Conservation (phyloP, 2,329 filamentous ascomycete genomes). For the Botrytis elliptica region DNA sequence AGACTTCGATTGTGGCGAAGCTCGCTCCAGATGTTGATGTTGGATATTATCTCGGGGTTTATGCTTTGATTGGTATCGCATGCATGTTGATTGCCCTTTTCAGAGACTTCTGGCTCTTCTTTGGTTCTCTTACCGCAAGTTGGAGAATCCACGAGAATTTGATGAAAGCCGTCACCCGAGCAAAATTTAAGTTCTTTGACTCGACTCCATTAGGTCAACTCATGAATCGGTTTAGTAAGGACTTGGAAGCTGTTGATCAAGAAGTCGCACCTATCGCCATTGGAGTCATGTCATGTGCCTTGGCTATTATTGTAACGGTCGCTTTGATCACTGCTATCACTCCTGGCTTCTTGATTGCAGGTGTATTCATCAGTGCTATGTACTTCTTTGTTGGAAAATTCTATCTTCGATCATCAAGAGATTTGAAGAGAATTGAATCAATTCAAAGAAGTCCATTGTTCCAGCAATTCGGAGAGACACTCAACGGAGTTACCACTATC, state of each 20-base stretch:
- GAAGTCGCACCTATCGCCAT: conserved; percentile 93
- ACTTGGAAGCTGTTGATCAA: conserved; percentile 91
- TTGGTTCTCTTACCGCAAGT: conserved; percentile 85
- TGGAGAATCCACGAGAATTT: conserved; percentile 77
- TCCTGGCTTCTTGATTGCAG: conserved; percentile 85
- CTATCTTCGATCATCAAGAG: conserved; percentile 89
- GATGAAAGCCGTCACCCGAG: conserved; percentile 76
- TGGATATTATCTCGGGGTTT: conserved; percentile 78
- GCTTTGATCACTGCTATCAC: conserved; percentile 85
- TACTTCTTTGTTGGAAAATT: conserved; percentile 83
- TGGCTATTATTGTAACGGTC: conserved; percentile 78
- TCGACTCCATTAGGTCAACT: conserved; percentile 92
- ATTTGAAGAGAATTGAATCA: conserved; percentile 92
- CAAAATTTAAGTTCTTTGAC: conserved; percentile 97
- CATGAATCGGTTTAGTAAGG: conserved; percentile 98
- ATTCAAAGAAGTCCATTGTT: conserved; percentile 92
- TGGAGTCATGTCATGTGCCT: conserved; percentile 62
- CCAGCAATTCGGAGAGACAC: conserved; percentile 95
- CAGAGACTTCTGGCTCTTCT: conserved; percentile 86
- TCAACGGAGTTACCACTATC: conserved; percentile 94
- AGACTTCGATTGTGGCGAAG: conserved; percentile 36
- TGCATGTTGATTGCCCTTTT: conserved; percentile 81
- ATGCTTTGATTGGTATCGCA: conserved; percentile 73
- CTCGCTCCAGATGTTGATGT: conserved; percentile 64
- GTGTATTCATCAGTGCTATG: conserved; percentile 75